A percentile compares a stretch with the other conserved stretches of the same genome.
phyloP scores from a whole-genome alignment of 2,329 filamentous ascomycete species.

The Pezicula radicicola region DNA sequence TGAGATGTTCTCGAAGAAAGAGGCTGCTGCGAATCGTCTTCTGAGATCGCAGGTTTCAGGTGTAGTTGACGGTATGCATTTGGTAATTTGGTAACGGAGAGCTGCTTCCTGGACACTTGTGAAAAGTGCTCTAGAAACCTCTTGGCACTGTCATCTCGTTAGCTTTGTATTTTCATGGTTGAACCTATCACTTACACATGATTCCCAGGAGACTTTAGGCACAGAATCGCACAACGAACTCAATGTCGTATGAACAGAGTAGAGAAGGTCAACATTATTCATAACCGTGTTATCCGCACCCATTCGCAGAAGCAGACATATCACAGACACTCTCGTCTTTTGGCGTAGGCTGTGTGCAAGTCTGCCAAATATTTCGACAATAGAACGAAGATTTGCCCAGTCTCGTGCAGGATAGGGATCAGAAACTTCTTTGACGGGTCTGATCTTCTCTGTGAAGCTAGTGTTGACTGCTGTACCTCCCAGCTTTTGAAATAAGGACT shows the following conservation, averaged over 20 bases:
- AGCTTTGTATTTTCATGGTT: background rate
- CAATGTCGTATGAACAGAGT: slow-evolving; percentile 39
- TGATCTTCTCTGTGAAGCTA: slow-evolving; percentile 20
- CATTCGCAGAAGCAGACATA: slow-evolving; percentile 50
- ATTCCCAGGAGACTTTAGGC: slow-evolving; percentile 31
- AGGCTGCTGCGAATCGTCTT: slow-evolving; percentile 62
- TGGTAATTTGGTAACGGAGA: slow-evolving; percentile 56
- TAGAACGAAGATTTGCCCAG: slow-evolving; percentile 22
- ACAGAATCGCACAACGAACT: slow-evolving; percentile 41
- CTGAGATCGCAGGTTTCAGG: slow-evolving; percentile 56
- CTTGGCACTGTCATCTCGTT: slow-evolving; percentile 39
- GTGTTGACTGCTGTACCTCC: slow-evolving; percentile 51
- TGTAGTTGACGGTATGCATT: slow-evolving; percentile 53
- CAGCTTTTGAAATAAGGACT: slow-evolving; percentile 54
- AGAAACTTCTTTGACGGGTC: slow-evolving; percentile 10
- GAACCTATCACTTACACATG: slow-evolving; percentile 29
- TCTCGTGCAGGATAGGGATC: slow-evolving; percentile 19
- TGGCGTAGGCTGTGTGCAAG: slow-evolving; percentile 23
- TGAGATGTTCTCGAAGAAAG: slow-evolving; percentile 51
- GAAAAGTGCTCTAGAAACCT: slow-evolving; percentile 45
- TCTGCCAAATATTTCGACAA: slow-evolving; percentile 17
- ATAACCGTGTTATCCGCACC: slow-evolving; percentile 50
- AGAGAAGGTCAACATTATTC: slow-evolving; percentile 38
- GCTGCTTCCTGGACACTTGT: slow-evolving; percentile 42
- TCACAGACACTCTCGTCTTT: slow-evolving; percentile 29